Conservation (phyloP, 208 protist species). For the Wallacemonas collosoma region DNA sequence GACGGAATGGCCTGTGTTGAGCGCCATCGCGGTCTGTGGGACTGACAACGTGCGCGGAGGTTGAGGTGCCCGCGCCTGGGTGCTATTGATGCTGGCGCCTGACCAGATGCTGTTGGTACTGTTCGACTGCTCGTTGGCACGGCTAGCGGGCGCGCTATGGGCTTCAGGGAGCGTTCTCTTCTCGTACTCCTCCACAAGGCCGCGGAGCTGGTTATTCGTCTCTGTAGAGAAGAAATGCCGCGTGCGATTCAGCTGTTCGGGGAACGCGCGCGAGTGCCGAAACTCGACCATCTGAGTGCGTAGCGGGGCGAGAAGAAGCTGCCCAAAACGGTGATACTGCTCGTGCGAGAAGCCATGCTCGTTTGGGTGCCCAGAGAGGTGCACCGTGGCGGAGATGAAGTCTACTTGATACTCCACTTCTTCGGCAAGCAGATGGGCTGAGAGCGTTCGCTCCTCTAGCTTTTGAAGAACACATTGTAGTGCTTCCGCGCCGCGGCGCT, state of each 20-base stretch:
- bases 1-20: not conserved
- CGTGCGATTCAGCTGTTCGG: constrained; percentile 56
- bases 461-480: constrained; percentile 41
- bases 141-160: not conserved
- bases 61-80: not conserved
- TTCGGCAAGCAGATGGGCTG: constrained; percentile 28
- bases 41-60: not conserved
- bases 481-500: constrained; percentile 62
- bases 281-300: constrained; percentile 62
- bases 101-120: not conserved
- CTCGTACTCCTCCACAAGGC: not conserved
- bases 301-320: constrained; percentile 37
- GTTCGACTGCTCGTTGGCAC: not conserved
- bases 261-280: constrained; percentile 40
- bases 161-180: not conserved
- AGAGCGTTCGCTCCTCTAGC: constrained; percentile 35
- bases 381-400: constrained; percentile 63
- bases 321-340: constrained; percentile 39
- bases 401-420: constrained; percentile 79
- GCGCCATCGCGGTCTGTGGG: not conserved
- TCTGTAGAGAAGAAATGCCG: constrained; percentile 24
- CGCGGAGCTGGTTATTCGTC: not conserved
- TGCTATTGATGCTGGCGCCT: not conserved
- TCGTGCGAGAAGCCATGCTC: constrained; percentile 26
- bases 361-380: constrained; percentile 29